Conservation (phyloP, 2,329 filamentous ascomycete genomes). For the Cladophialophora exuberans region DNA sequence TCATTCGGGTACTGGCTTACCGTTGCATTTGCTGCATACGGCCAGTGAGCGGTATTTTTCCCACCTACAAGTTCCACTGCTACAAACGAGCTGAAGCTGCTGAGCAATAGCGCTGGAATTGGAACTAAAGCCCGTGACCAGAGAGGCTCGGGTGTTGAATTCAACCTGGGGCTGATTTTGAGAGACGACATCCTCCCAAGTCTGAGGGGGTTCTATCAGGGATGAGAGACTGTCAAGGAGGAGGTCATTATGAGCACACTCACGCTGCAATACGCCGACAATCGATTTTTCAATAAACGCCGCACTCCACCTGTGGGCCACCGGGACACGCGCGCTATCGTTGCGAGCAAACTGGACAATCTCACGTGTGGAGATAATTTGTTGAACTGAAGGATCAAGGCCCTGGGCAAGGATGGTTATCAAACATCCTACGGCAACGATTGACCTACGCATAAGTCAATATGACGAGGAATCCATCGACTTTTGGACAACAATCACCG, state of each 20-base stretch:
- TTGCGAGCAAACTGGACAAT: neutral
- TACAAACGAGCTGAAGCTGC: neutral
- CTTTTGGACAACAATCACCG: neutral
- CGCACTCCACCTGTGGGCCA: neutral
- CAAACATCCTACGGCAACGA: neutral
- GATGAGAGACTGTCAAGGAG: too few species aligned
- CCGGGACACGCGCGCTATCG: neutral
- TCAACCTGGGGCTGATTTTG: neutral
- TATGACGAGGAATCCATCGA: neutral
- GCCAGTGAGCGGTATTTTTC: neutral
- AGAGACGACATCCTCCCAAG: too few species aligned
- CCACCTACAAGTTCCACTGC: neutral
- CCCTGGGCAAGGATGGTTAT: neutral
- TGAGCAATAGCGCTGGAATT: neutral
- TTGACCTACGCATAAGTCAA: neutral
- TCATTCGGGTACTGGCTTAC: too few species aligned
- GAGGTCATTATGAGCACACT: too few species aligned
- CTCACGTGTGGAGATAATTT: neutral
- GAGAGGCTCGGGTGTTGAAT: neutral
- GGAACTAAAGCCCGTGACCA: neutral
- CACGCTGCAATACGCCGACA: neutral
- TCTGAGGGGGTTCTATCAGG: too few species aligned
- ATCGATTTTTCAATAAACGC: neutral
- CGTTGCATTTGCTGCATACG: neutral
- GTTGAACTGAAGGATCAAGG: neutral